Conservation (phyloP, 2,329 filamentous ascomycete species). For the Diaporthe sp. region DNA sequence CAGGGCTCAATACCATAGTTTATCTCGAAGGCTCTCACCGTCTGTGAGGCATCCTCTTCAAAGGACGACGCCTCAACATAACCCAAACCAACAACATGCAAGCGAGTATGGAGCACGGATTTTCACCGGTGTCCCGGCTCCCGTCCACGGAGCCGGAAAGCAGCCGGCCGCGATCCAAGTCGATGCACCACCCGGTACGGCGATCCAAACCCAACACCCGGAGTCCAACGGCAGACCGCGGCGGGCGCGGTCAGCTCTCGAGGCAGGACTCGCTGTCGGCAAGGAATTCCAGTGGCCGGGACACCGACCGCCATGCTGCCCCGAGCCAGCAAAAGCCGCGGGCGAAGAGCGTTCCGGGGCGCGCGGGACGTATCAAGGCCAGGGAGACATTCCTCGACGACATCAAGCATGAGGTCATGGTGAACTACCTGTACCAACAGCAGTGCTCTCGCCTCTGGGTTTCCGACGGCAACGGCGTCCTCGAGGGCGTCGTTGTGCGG, state of each 20-base stretch:
- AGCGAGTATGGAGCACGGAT: not conserved
- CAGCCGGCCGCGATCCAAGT: not conserved
- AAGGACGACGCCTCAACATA: not conserved
- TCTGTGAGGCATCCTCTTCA: not conserved
- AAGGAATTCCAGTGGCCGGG: slow-evolving; percentile 50
- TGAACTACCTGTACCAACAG: slow-evolving; percentile 85
- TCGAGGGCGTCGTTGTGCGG: slow-evolving; percentile 80
- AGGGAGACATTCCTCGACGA: slow-evolving; percentile 75
- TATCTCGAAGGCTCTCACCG: not conserved
- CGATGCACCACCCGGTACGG: not conserved
- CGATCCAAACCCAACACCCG: not conserved
- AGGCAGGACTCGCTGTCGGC: slow-evolving; percentile 39
- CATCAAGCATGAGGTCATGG: slow-evolving; percentile 86
- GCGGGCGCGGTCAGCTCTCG: not conserved
- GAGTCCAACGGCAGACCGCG: not conserved
- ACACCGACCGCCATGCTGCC: slow-evolving; percentile 59
- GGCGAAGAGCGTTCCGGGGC: slow-evolving; percentile 65
- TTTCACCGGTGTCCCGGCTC: not conserved
- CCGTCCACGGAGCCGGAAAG: not conserved
- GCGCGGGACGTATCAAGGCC: slow-evolving; percentile 53
- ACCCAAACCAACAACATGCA: not conserved
- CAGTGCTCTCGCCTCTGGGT: slow-evolving; percentile 83
- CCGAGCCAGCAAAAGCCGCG: slow-evolving; percentile 57
- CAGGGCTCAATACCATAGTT: not conserved
- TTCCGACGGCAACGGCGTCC: slow-evolving; percentile 74